phyloP scores from a whole-genome alignment of 2,329 filamentous ascomycete genomes.

The Xylariomycetidae sp. region DNA sequence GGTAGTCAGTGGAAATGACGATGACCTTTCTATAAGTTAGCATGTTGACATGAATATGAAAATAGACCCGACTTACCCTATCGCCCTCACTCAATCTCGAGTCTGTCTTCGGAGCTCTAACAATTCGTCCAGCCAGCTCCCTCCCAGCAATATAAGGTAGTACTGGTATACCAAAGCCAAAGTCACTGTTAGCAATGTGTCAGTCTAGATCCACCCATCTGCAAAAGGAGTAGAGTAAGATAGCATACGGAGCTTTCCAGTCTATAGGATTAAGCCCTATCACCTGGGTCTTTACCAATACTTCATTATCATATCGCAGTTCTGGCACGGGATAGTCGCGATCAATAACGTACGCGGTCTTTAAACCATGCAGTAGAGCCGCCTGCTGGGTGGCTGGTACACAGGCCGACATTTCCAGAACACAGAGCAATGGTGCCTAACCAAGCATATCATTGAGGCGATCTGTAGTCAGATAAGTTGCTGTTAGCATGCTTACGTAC shows the following conservation, averaged over 20 bases:
- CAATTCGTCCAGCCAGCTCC: conserved; percentile 63
- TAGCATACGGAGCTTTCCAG: conserved; percentile 65
- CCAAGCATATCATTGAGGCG: too few species aligned
- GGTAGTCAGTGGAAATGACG: conserved; percentile 70
- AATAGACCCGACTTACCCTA: conserved; percentile 29
- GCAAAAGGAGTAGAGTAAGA: neutral
- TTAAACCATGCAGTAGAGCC: too few species aligned
- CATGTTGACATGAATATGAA: too few species aligned
- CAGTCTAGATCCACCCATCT: neutral
- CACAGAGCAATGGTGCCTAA: too few species aligned
- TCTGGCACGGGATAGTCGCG: too few species aligned
- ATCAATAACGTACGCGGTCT: too few species aligned
- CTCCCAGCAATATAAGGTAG: conserved; percentile 66
- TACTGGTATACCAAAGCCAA: conserved; percentile 63
- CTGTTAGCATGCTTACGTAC: too few species aligned
- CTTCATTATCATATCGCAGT: too few species aligned
- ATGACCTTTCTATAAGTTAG: too few species aligned
- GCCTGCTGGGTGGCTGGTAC: too few species aligned
- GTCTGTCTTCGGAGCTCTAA: conserved; percentile 36
- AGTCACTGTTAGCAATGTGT: conserved; percentile 48
- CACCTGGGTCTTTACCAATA: conserved; percentile 57
- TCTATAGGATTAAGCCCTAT: conserved; percentile 75
- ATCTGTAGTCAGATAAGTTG: too few species aligned
- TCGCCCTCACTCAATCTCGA: conserved; percentile 54
- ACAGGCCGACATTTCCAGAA: too few species aligned